These are phyloP conservation scores for Chlorella sorokiniana DNA, from an alignment of 139 green algal species.

Conservation along the genomic window DNA sequence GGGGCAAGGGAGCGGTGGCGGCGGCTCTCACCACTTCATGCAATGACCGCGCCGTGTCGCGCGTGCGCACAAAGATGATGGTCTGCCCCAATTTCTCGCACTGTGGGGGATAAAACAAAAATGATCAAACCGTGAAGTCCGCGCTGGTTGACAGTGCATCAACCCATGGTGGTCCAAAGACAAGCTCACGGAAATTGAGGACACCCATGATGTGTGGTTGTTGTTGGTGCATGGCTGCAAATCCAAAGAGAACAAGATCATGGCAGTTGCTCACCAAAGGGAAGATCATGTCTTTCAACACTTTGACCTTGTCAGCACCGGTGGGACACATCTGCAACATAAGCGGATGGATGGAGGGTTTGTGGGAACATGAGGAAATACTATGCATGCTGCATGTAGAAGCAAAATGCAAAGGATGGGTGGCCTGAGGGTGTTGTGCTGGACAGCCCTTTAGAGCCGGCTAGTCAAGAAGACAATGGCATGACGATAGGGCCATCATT, in stretches of 20 bases:
- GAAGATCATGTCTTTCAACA: conserved; percentile 93
- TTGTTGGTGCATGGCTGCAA: no score
- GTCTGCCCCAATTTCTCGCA: conserved; percentile 97
- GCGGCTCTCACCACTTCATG: conserved; percentile 33
- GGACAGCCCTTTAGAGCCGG: not conserved
- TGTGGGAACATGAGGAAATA: not conserved
- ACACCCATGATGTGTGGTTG: no score
- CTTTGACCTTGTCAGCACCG: conserved; percentile 77
- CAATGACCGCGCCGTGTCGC: conserved; percentile 61
- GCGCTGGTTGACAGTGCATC: no score
- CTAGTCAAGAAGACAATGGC: not conserved
- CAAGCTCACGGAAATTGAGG: no score
- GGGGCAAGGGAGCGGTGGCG: not conserved
- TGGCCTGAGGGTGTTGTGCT: not conserved
- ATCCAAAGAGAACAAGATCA: no score
- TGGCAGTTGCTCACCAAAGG: conserved; percentile 18
- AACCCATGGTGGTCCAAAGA: no score
- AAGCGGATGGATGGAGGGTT: not conserved
- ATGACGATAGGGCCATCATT: not conserved
- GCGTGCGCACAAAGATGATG: conserved; percentile 96
- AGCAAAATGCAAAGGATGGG: not conserved
- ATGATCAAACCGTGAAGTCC: not conserved
- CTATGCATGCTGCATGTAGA: not conserved
- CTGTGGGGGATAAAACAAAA: conserved; percentile 66
- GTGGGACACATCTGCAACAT: conserved; percentile 66